These are phyloP conservation scores for Trichoderma polysporum DNA, from an alignment of 2,329 filamentous ascomycete species.

Conservation along the genomic window DNA sequence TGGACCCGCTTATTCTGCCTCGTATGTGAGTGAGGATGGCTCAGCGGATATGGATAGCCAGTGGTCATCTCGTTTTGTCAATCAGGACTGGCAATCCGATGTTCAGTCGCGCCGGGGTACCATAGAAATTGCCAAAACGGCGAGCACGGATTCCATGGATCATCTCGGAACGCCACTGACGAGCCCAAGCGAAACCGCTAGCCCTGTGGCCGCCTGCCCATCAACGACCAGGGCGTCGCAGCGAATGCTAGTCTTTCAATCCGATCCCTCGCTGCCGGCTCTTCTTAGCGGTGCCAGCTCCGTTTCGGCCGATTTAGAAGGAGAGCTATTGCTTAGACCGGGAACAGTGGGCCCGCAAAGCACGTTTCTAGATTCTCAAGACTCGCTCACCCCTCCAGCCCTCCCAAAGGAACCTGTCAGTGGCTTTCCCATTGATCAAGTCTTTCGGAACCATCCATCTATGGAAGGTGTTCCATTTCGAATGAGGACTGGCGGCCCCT, in stretches of 20 bases:
- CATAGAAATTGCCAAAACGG: conserved; percentile 48
- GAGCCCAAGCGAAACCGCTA: conserved; percentile 54
- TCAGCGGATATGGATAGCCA: conserved; percentile 27
- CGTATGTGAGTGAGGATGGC: conserved; percentile 23
- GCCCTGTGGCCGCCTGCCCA: conserved; percentile 46
- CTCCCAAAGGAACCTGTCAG: conserved; percentile 46
- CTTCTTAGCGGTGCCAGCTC: conserved; percentile 64
- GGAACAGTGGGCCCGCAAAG: conserved; percentile 44
- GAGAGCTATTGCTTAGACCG: conserved; percentile 55
- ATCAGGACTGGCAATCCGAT: conserved; percentile 39
- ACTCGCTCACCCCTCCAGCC: conserved; percentile 56
- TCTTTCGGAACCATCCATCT: conserved; percentile 34
- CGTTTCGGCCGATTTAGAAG: conserved; percentile 61
- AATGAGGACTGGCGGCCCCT: conserved; percentile 29
- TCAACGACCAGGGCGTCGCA: conserved; percentile 45
- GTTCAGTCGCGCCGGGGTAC: conserved; percentile 43
- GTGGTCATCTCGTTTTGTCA: conserved; percentile 40
- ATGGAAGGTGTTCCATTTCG: conserved; percentile 36
- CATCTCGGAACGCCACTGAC: conserved; percentile 52
- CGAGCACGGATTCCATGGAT: conserved; percentile 53
- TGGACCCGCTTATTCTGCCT: neutral
- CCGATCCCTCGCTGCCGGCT: conserved; percentile 63
- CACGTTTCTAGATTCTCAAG: conserved; percentile 51
- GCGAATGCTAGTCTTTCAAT: conserved; percentile 55
- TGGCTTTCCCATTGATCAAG: conserved; percentile 48